Evolutionary conservation across 768 basidiomycete species (phyloP).

Genomic region (Lactifluus rugatus): DNA sequence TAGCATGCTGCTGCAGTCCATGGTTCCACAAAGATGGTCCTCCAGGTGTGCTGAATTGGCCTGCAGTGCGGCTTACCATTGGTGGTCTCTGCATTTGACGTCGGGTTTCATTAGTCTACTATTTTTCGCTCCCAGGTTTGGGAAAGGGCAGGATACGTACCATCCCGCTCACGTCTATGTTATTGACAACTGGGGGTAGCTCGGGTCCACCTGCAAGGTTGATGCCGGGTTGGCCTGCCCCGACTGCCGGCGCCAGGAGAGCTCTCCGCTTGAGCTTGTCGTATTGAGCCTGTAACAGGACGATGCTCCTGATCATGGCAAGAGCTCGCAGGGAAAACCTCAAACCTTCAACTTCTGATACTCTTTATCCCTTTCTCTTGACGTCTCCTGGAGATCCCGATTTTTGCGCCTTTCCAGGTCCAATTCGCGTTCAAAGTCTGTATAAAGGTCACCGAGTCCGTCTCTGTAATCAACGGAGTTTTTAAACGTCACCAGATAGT

Average conservation of each 20-base stretch:
- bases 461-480: neutral
- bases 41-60: neutral
- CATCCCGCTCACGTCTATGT: slow-evolving; percentile 4
- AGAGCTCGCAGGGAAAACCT: neutral
- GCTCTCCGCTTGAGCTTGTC: slow-evolving; percentile 80
- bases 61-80: neutral
- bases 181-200: neutral
- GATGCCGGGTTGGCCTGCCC: slow-evolving; percentile 7
- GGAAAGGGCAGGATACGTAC: neutral
- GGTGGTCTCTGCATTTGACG: slow-evolving; percentile 5
- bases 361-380: slow-evolving; percentile 74
- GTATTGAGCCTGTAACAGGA: slow-evolving; percentile 45
- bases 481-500: slow-evolving; percentile 38
- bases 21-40: slow-evolving; percentile 9
- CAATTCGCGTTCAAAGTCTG: slow-evolving; percentile 72
- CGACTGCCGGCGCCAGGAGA: slow-evolving; percentile 36
- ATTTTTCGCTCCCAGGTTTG: neutral
- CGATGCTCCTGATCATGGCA: neutral
- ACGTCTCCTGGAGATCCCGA: slow-evolving; percentile 61
- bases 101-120: neutral
- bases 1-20: neutral
- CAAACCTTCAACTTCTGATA: slow-evolving; percentile 77
- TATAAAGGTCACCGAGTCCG: slow-evolving; percentile 32
- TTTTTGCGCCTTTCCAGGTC: slow-evolving; percentile 70
- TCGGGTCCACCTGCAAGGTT: slow-evolving; percentile 3